These are phyloP conservation scores for Pichia sp. DNA, from an alignment of 1,139 yeast genomes.

Conservation along the genomic window DNA sequence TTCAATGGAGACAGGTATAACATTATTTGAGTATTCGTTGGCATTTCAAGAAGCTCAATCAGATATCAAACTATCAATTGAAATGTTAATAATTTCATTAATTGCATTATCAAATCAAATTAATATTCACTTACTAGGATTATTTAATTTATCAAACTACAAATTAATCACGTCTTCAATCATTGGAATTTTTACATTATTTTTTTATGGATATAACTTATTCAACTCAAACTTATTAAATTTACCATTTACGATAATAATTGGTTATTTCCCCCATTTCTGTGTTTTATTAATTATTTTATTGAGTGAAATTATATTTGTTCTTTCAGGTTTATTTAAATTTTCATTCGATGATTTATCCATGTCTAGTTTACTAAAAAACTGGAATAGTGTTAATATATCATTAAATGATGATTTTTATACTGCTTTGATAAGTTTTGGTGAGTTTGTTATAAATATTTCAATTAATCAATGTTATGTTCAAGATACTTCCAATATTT, in stretches of 20 bases:
- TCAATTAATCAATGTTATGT: constrained; percentile 63
- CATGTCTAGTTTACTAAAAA: constrained; percentile 41
- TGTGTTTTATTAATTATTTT: constrained; percentile 44
- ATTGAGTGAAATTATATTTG: constrained; percentile 46
- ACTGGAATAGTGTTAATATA: constrained; percentile 34
- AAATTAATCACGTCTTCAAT: constrained; percentile 57
- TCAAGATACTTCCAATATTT: constrained; percentile 49
- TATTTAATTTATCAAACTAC: constrained; percentile 45
- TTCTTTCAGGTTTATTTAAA: constrained; percentile 53
- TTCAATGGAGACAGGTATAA: constrained; percentile 59
- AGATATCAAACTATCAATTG: constrained; percentile 40
- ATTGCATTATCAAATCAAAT: constrained; percentile 52
- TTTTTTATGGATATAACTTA: constrained; percentile 24
- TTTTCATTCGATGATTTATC: constrained; percentile 45
- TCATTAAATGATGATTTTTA: constrained; percentile 58
- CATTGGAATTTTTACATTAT: constrained; percentile 46
- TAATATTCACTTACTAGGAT: constrained; percentile 51
- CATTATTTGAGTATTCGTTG: constrained; percentile 66
- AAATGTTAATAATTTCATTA: constrained; percentile 44
- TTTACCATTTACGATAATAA: constrained; percentile 50
- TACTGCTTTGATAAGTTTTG: constrained; percentile 52
- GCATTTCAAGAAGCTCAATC: constrained; percentile 59
- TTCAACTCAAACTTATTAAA: constrained; percentile 34
- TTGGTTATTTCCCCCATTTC: constrained; percentile 59
- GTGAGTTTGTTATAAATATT: constrained; percentile 57